Evolutionary conservation across 2,329 filamentous ascomycete genomes (phyloP).

Genomic region (Acephala macrosclerotiorum): DNA sequence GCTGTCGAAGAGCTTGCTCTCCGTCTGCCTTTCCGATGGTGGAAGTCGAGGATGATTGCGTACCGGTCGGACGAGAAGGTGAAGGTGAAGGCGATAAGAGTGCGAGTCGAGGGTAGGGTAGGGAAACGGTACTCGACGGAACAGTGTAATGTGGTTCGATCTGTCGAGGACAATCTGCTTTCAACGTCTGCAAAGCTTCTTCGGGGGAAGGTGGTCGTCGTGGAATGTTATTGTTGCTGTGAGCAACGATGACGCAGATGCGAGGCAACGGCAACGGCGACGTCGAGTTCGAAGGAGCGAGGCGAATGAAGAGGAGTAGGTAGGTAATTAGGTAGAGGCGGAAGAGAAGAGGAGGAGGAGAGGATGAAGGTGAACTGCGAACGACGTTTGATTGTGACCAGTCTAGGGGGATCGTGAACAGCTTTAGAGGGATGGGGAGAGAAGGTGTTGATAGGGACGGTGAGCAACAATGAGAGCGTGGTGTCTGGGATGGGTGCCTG

Average conservation of each 20-base stretch:
- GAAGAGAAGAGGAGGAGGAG: constrained; percentile 44
- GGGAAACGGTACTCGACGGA: constrained; percentile 8
- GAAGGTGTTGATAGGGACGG: not conserved
- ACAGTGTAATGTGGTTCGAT: not conserved
- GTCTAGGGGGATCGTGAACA: constrained; percentile 31
- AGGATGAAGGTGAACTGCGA: constrained; percentile 42
- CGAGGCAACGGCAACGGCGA: constrained; percentile 23
- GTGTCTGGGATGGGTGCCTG: not conserved
- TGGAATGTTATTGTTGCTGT: constrained; percentile 34
- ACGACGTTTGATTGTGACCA: constrained; percentile 40
- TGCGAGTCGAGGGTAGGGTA: not conserved
- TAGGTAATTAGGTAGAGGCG: constrained; percentile 43
- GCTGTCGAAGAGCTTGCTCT: constrained; percentile 58
- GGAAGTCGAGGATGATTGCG: constrained; percentile 16
- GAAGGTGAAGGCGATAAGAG: constrained; percentile 6
- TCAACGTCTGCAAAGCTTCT: constrained; percentile 14
- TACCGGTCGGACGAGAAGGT: constrained; percentile 12
- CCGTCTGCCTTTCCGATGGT: constrained; percentile 44
- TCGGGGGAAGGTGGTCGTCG: constrained; percentile 19
- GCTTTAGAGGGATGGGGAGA: constrained; percentile 21
- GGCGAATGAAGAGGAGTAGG: constrained; percentile 28
- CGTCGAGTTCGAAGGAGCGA: constrained; percentile 28
- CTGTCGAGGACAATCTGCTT: constrained; percentile 1
- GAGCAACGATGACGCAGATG: constrained; percentile 37
- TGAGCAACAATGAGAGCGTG: not conserved